phyloP scores from a whole-genome alignment of 1,284 basidiomycete genomes.

The Schizopora paradoxa region DNA sequence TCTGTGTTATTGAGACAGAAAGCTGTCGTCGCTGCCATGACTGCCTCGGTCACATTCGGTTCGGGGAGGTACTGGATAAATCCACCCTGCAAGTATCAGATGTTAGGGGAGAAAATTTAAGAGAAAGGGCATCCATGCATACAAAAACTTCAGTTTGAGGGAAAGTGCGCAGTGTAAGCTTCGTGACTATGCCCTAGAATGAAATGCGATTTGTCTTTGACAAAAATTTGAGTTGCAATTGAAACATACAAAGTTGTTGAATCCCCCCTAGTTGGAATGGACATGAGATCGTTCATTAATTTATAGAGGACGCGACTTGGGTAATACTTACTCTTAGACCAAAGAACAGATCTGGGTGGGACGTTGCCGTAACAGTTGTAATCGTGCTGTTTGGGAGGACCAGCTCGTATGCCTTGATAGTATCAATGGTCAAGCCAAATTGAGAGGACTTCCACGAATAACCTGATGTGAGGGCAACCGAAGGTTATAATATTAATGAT shows the following conservation, averaged over 20 bases:
- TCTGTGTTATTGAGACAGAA: slow-evolving; percentile 1
- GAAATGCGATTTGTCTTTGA: background rate
- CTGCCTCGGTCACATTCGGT: no score
- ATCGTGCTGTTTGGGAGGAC: slow-evolving; percentile 22
- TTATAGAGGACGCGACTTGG: background rate
- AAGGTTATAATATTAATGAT: background rate
- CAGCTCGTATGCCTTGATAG: slow-evolving; percentile 18
- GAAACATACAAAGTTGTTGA: slow-evolving; percentile 1
- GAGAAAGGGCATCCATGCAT: background rate
- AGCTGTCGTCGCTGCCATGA: background rate
- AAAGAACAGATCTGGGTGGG: slow-evolving; percentile 1
- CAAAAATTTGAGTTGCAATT: no score
- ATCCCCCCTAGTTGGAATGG: background rate
- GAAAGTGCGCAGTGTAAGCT: slow-evolving; percentile 11
- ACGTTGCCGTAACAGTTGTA: slow-evolving; percentile 15
- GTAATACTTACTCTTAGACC: background rate
- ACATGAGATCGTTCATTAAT: background rate
- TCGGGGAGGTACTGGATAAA: no score
- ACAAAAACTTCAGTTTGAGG: slow-evolving; percentile 12
- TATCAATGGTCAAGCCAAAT: slow-evolving; percentile 22
- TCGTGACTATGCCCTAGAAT: slow-evolving; percentile 5
- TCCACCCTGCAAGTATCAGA: no score
- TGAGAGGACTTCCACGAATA: slow-evolving; percentile 22
- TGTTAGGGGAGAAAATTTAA: background rate
- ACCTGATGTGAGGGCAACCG: slow-evolving; percentile 9